A percentile compares a stretch with the other conserved stretches of the same genome.
phyloP scores from a whole-genome alignment of 495 filamentous ascomycete genomes.

The Aspergillus carlsbadensis region DNA sequence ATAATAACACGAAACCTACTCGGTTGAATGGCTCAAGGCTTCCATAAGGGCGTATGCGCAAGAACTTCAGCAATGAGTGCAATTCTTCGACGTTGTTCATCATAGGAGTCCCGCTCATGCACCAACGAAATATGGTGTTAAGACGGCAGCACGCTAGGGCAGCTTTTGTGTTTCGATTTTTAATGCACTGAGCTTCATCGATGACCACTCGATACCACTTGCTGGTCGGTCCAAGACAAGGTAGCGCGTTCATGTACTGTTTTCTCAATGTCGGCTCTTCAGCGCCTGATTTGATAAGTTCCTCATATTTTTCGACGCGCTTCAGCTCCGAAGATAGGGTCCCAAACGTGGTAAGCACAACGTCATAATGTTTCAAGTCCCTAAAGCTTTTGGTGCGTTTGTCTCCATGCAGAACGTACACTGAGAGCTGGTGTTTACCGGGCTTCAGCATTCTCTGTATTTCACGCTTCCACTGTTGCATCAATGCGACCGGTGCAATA shows the following conservation, averaged over 20 bases:
- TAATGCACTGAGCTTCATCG: slow-evolving; percentile 94
- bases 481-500: slow-evolving; percentile 79
- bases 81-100: slow-evolving; percentile 85
- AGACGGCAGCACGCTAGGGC: slow-evolving; percentile 63
- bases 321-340: slow-evolving; percentile 71
- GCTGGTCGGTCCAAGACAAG: slow-evolving; percentile 62
- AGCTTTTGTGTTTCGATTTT: slow-evolving; percentile 72
- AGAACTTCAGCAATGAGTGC: slow-evolving; percentile 79
- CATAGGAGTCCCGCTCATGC: slow-evolving; percentile 92
- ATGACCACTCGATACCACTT: slow-evolving; percentile 84
- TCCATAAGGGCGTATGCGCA: slow-evolving; percentile 79
- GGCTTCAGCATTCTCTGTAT: slow-evolving; percentile 68
- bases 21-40: slow-evolving; percentile 59
- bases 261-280: slow-evolving; percentile 18
- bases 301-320: slow-evolving; percentile 45
- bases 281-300: slow-evolving; percentile 26
- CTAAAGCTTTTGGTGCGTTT: slow-evolving; percentile 56
- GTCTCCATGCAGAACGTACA: slow-evolving; percentile 64
- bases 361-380: slow-evolving; percentile 67
- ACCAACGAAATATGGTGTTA: slow-evolving; percentile 68
- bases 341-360: slow-evolving; percentile 89
- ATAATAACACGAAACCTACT: slow-evolving; percentile 33
- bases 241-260: slow-evolving; percentile 37
- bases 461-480: slow-evolving; percentile 89
- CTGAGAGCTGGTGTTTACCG: slow-evolving; percentile 58